Evolutionary conservation across 1,284 basidiomycete genomes (phyloP).

Genomic region (Malassezia slooffiae): DNA sequence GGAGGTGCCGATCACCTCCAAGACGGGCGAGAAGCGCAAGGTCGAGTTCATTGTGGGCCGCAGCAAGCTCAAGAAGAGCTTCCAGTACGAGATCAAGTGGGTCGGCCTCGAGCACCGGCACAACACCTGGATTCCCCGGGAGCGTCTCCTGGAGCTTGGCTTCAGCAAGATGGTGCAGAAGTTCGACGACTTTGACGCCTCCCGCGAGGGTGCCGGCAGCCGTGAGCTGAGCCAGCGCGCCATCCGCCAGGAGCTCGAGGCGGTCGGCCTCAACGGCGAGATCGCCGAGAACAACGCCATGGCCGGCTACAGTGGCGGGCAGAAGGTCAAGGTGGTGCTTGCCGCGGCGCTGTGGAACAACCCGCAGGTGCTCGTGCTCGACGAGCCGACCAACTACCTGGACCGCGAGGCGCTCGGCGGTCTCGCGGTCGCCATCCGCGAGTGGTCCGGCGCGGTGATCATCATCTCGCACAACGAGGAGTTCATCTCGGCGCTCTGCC

Average conservation of each 20-base stretch:
- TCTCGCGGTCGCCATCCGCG: constrained; percentile 84
- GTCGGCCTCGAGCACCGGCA: constrained; percentile 78
- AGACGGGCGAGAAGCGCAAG: constrained; percentile 80
- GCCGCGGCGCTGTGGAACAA: constrained; percentile 46
- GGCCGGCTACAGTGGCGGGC: constrained; percentile 51
- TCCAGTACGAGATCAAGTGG: constrained; percentile 97
- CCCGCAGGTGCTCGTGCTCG: constrained; percentile 40
- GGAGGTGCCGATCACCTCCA: constrained; percentile 80
- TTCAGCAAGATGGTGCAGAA: constrained; percentile 84
- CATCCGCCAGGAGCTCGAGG: constrained; percentile 46
- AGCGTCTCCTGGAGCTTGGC: constrained; percentile 75
- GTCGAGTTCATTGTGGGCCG: constrained; percentile 83
- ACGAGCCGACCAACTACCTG: constrained; percentile 80
- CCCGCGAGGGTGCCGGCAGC: constrained; percentile 59
- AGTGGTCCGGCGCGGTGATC: constrained; percentile 91
- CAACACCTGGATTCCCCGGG: constrained; percentile 89
- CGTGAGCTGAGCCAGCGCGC: constrained; percentile 53
- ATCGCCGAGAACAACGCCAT: constrained; percentile 46
- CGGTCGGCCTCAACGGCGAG: constrained; percentile 76
- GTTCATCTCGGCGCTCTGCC: constrained; percentile 44
- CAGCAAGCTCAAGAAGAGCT: constrained; percentile 85
- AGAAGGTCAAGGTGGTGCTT: constrained; percentile 79
- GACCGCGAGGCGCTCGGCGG: constrained; percentile 63
- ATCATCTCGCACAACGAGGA: constrained; percentile 84
- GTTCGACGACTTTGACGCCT: constrained; percentile 89